Conservation (phyloP, 495 filamentous ascomycete genomes). For the Penicillium malachiteum region DNA sequence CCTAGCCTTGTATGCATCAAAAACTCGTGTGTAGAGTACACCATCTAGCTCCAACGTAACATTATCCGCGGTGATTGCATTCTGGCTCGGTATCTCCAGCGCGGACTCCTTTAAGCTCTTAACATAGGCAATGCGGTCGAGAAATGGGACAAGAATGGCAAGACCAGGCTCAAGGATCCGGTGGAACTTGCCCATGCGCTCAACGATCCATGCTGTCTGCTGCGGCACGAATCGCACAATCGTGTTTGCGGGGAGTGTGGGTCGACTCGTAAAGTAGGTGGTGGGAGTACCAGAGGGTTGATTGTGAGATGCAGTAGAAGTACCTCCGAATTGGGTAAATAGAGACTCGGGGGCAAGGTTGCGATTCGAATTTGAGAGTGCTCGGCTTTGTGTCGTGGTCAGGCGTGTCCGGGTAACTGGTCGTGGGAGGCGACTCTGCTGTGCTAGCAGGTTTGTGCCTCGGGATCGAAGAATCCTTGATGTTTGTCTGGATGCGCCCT, state of each 20-base stretch:
- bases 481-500: slow-evolving; percentile 39
- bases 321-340: slow-evolving; percentile 18
- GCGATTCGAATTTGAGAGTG: slow-evolving; percentile 34
- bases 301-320: slow-evolving; percentile 19
- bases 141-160: slow-evolving; percentile 82
- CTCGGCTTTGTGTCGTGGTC: slow-evolving; percentile 30
- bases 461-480: slow-evolving; percentile 37
- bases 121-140: slow-evolving; percentile 97
- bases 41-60: slow-evolving; percentile 96
- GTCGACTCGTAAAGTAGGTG: slow-evolving; percentile 59
- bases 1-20: slow-evolving; percentile 97
- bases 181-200: slow-evolving; percentile 97
- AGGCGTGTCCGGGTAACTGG: slow-evolving; percentile 20
- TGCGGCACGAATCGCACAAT: slow-evolving; percentile 96
- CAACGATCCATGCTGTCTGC: slow-evolving; percentile 98
- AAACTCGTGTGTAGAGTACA: slow-evolving; percentile 89
- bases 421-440: slow-evolving; percentile 21
- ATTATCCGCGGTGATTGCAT: slow-evolving; percentile 97
- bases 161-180: slow-evolving; percentile 88
- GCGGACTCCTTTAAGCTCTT: slow-evolving; percentile 95
- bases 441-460: slow-evolving; percentile 21
- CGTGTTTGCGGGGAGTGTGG: slow-evolving; percentile 82
- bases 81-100: slow-evolving; percentile 94
- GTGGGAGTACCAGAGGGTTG: slow-evolving; percentile 22
- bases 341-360: slow-evolving; percentile 37